Percentiles rank a stretch among this genome's conserved stretches.
Conservation (phyloP, 345 rosid genomes). For the Trapa bicornis region DNA sequence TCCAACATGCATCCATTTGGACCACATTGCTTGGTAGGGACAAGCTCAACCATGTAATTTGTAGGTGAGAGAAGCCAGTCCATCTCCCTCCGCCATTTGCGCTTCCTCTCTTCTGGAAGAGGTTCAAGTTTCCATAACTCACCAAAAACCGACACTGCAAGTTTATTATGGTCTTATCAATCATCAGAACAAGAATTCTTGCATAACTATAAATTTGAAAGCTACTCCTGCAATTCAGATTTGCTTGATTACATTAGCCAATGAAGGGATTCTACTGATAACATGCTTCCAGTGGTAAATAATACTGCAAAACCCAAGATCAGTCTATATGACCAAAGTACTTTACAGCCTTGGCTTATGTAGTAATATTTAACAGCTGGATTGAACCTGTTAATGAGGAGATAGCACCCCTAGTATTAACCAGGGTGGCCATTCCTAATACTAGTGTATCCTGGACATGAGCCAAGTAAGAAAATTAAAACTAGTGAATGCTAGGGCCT, state of each 20-base stretch:
- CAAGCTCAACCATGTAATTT: conserved; percentile 87
- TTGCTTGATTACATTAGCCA: neutral
- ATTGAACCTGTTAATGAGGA: too few relatives aligned
- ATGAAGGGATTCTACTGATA: neutral
- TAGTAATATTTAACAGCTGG: too few relatives aligned
- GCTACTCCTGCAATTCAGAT: neutral
- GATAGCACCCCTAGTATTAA: too few relatives aligned
- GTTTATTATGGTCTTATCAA: neutral
- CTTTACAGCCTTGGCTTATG: neutral
- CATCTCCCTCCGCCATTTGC: conserved; percentile 80
- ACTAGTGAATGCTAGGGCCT: too few relatives aligned
- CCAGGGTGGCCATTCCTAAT: too few relatives aligned
- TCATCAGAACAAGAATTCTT: neutral
- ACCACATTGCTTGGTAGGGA: conserved; percentile 86
- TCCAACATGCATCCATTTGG: conserved; percentile 68
- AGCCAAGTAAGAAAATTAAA: too few relatives aligned
- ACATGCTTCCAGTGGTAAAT: neutral
- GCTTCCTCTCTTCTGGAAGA: conserved; percentile 56
- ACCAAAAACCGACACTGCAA: conserved; percentile 76
- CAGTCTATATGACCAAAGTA: too few relatives aligned
- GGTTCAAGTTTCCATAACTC: conserved; percentile 97
- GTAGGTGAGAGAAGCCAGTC: conserved; percentile 95
- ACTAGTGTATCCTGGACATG: too few relatives aligned
- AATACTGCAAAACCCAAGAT: neutral
- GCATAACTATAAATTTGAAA: neutral